These are phyloP conservation scores for Echria macrotheca DNA, from an alignment of 495 filamentous ascomycete genomes.

Conservation along the genomic window DNA sequence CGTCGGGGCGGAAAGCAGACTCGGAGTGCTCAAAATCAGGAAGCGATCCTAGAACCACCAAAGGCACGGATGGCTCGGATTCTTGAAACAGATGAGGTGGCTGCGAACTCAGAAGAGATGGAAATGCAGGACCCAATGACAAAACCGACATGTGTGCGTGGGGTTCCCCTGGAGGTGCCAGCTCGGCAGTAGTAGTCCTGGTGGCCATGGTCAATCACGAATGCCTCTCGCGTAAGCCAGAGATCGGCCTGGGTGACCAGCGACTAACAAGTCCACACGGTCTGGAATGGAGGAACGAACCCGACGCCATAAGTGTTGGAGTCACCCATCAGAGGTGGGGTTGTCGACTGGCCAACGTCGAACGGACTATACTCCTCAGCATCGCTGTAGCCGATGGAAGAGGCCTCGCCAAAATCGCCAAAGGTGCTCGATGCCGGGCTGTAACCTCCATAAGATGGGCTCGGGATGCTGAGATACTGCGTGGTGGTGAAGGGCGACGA, in stretches of 20 bases:
- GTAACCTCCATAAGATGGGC: conserved; percentile 48
- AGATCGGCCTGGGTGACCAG: conserved; percentile 29
- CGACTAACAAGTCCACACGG: conserved; percentile 44
- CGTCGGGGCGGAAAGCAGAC: conserved; percentile 24
- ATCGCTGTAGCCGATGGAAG: conserved; percentile 50
- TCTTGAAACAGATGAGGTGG: conserved; percentile 26
- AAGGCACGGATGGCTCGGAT: conserved; percentile 32
- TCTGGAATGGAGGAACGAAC: conserved; percentile 51
- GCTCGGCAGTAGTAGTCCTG: conserved; percentile 38
- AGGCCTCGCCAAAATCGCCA: conserved; percentile 46
- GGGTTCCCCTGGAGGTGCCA: conserved; percentile 31
- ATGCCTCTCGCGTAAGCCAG: conserved; percentile 30
- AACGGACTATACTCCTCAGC: conserved; percentile 42
- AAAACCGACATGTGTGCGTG: conserved; percentile 19
- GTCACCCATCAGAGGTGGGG: conserved; percentile 34
- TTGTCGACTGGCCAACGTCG: conserved; percentile 34
- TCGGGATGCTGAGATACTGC: conserved; percentile 53
- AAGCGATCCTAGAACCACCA: conserved; percentile 20
- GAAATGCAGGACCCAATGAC: conserved; percentile 21
- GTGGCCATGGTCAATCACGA: conserved; percentile 45
- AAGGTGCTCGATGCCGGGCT: conserved; percentile 52
- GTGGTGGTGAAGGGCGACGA: conserved; percentile 43
- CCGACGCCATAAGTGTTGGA: conserved; percentile 46
- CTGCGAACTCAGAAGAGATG: conserved; percentile 36
- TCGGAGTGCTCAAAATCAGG: conserved; percentile 26